These are phyloP conservation scores for Evansstolkia leycettana DNA, from an alignment of 495 filamentous ascomycete species.

Conservation along the genomic window DNA sequence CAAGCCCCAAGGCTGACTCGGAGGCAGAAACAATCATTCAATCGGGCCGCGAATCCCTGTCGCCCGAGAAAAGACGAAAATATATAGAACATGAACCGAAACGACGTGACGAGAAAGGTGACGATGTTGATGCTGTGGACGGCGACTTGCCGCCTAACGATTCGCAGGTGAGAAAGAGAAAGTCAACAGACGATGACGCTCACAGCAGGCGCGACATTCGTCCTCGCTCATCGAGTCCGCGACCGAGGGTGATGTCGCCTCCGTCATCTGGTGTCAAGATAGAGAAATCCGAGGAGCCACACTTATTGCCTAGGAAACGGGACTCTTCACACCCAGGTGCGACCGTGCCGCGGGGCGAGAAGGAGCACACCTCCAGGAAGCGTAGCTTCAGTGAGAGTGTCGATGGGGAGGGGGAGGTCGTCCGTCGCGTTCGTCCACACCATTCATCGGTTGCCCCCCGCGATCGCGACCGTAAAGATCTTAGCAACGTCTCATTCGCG, in stretches of 20 bases:
- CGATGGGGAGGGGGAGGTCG: conserved; percentile 17
- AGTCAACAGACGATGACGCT: conserved; percentile 16
- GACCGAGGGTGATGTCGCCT: conserved; percentile 12
- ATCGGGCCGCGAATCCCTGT: conserved; percentile 57
- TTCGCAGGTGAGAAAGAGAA: conserved; percentile 21
- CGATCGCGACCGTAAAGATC: conserved; percentile 15
- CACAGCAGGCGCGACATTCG: conserved; percentile 11
- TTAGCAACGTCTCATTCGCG: conserved; percentile 14
- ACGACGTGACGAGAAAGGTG: conserved; percentile 40
- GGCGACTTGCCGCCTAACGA: conserved; percentile 12
- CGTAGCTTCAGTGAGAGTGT: conserved; percentile 32
- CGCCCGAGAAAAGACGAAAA: conserved; percentile 56
- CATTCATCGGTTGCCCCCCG: conserved; percentile 5
- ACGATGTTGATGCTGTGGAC: conserved; percentile 25
- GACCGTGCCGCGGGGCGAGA: conserved; percentile 8
- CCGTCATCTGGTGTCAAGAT: conserved; percentile 21
- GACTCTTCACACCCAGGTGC: conserved; percentile 10
- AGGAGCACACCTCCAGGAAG: conserved; percentile 18
- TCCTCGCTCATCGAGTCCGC: conserved; percentile 16
- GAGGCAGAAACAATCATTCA: conserved; percentile 75
- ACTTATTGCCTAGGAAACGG: conserved; percentile 10
- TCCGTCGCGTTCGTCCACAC: conserved; percentile 11
- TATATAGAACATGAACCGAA: conserved; percentile 51
- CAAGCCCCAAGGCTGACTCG: conserved; percentile 45
- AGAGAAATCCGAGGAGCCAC: conserved; percentile 23